phyloP scores from a whole-genome alignment of 2,329 filamentous ascomycete genomes.

The Beauveria bassiana region DNA sequence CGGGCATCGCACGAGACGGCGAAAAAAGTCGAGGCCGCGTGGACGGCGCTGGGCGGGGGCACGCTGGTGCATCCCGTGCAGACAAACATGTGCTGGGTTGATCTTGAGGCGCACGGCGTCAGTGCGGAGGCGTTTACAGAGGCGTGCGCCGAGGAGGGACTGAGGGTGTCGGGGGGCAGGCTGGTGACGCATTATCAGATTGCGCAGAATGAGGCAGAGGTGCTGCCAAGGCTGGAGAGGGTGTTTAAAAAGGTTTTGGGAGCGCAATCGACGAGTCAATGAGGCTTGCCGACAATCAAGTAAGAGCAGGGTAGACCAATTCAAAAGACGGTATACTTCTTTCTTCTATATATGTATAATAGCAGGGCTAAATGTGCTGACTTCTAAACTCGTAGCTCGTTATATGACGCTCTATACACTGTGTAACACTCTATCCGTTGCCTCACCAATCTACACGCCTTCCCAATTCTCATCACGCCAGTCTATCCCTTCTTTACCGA shows the following conservation, averaged over 20 bases:
- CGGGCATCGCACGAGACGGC: constrained; percentile 54
- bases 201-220: constrained; percentile 50
- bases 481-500: no score
- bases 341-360: no score
- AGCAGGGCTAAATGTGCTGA: no score
- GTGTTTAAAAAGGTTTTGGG: constrained; percentile 39
- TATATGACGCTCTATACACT: no score
- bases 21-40: constrained; percentile 57
- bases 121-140: constrained; percentile 28
- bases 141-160: constrained; percentile 33
- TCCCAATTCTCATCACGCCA: no score
- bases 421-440: no score
- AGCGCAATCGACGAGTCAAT: no score
- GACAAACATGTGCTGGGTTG: constrained; percentile 90
- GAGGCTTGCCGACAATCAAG: no score
- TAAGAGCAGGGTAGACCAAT: no score
- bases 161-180: constrained; percentile 32
- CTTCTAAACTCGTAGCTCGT: no score
- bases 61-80: constrained; percentile 62
- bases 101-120: constrained; percentile 54
- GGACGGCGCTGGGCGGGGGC: constrained; percentile 63
- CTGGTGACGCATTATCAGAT: constrained; percentile 53
- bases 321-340: no score
- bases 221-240: constrained; percentile 47
- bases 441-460: no score